Percentiles rank a stretch among this genome's conserved stretches.
These are phyloP conservation scores for Coemansia erecta DNA, from an alignment of 192 early-diverging fungal genomes.

Conservation along the genomic window DNA sequence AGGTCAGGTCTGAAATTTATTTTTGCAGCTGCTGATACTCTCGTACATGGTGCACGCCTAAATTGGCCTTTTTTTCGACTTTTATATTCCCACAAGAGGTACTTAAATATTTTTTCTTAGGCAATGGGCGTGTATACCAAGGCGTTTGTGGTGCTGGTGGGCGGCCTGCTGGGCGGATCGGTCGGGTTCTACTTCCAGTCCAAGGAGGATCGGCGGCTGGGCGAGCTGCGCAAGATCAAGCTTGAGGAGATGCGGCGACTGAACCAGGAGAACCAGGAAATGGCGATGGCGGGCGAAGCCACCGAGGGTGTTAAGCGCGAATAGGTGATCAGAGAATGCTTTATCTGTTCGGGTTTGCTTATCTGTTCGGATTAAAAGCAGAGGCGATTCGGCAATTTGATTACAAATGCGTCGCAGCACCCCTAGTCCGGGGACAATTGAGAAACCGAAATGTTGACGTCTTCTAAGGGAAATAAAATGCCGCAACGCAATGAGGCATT, in stretches of 20 bases:
- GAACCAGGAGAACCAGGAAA: conserved; percentile 10
- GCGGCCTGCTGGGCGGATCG: conserved; percentile 42
- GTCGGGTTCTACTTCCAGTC: conserved; percentile 42
- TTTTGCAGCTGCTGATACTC: too few relatives aligned
- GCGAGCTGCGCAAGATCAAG: conserved; percentile 36
- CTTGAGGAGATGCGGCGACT: conserved; percentile 40
- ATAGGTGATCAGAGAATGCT: too few relatives aligned
- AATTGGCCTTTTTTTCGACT: neutral
- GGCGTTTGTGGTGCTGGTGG: conserved; percentile 39
- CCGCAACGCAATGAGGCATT: neutral
- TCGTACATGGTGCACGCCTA: neutral
- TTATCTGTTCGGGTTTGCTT: too few relatives aligned
- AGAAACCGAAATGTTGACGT: neutral
- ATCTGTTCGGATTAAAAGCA: too few relatives aligned
- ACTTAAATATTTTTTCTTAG: neutral
- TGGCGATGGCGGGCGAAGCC: too few relatives aligned
- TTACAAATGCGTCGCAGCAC: too few relatives aligned
- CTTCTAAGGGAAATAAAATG: neutral
- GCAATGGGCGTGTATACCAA: conserved; percentile 30
- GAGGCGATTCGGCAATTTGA: too few relatives aligned
- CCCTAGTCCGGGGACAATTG: neutral
- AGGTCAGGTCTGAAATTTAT: too few relatives aligned
- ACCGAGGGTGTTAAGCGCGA: too few relatives aligned
- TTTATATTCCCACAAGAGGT: neutral
- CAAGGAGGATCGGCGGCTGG: conserved; percentile 31